Conservation (phyloP, 75 land plant genomes). For the Gnetum montanum region DNA sequence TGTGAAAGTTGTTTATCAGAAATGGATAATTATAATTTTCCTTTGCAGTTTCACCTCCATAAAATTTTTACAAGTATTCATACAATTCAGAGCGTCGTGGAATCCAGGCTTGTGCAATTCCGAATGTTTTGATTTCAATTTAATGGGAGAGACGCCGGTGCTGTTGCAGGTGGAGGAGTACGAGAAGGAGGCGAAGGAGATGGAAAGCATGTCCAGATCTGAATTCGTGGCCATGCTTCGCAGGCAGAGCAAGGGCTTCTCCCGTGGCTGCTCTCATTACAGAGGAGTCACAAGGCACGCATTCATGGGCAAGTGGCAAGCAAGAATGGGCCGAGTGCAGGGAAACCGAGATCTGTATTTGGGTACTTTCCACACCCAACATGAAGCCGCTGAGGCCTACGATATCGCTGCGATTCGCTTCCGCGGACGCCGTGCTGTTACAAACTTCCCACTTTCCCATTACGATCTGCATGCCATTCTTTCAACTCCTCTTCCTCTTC, state of each 20-base stretch:
- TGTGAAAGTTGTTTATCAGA: too few relatives aligned
- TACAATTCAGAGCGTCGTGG: too few relatives aligned
- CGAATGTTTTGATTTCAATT: too few relatives aligned
- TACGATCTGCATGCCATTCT: not conserved
- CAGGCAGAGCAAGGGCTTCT: slow-evolving; percentile 74
- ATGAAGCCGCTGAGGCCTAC: slow-evolving; percentile 97
- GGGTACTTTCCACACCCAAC: slow-evolving; percentile 91
- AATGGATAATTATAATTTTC: too few relatives aligned
- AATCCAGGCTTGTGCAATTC: too few relatives aligned
- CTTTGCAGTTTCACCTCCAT: too few relatives aligned
- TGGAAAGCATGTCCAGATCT: slow-evolving; percentile 50
- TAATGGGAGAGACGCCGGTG: too few relatives aligned
- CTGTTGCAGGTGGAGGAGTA: slow-evolving; percentile 9
- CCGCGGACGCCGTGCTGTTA: slow-evolving; percentile 81
- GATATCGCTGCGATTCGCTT: slow-evolving; percentile 93
- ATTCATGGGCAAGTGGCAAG: slow-evolving; percentile 91
- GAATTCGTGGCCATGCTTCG: slow-evolving; percentile 43
- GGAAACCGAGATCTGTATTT: slow-evolving; percentile 94
- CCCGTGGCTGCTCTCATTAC: slow-evolving; percentile 71
- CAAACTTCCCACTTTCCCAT: slow-evolving; percentile 34
- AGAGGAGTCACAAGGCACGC: slow-evolving; percentile 88
- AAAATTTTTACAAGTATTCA: too few relatives aligned
- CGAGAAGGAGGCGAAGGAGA: slow-evolving; percentile 39
- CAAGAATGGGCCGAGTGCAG: slow-evolving; percentile 79
- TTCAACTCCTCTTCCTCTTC: too few relatives aligned